Evolutionary conservation across 192 early-diverging fungal genomes (phyloP).

Genomic region (Umbelopsis sp.): DNA sequence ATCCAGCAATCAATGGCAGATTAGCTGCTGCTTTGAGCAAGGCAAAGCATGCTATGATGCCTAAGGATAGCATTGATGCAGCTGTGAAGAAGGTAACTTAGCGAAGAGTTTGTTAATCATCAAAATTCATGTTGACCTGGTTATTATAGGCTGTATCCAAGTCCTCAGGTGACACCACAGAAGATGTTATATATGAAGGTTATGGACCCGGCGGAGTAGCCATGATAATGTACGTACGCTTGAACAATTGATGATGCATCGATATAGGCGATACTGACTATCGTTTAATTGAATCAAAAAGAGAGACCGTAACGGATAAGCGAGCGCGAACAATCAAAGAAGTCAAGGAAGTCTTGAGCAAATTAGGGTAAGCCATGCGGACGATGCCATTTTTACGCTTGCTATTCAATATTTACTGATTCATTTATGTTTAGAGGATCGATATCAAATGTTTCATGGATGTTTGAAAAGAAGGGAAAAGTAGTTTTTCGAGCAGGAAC

Average conservation of each 20-base stretch:
- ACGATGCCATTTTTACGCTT: too few relatives aligned
- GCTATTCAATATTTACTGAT: not conserved
- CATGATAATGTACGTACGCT: conserved; percentile 57
- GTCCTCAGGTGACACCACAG: conserved; percentile 43
- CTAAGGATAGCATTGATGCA: conserved; percentile 71
- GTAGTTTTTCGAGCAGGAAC: conserved; percentile 54
- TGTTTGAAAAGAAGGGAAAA: conserved; percentile 69
- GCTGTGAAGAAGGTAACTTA: conserved; percentile 64
- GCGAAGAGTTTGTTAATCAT: not conserved
- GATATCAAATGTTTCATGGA: conserved; percentile 63
- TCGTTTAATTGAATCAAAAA: not conserved
- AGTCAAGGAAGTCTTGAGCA: conserved; percentile 60
- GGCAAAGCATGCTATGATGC: conserved; percentile 63
- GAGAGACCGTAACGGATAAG: conserved; percentile 60
- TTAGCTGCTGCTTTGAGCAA: conserved; percentile 58
- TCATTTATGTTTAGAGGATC: conserved; percentile 50
- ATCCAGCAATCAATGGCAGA: conserved; percentile 59
- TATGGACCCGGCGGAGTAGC: conserved; percentile 63
- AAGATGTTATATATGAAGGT: conserved; percentile 65
- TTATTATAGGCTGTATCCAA: conserved; percentile 40
- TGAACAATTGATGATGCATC: not conserved
- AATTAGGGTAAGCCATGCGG: conserved; percentile 39
- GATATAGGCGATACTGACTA: not conserved
- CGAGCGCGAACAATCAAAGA: conserved; percentile 64
- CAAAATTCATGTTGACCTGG: not conserved